Evolutionary conservation across 2,329 filamentous ascomycete species (phyloP).

Genomic region (Alternaria dauci): DNA sequence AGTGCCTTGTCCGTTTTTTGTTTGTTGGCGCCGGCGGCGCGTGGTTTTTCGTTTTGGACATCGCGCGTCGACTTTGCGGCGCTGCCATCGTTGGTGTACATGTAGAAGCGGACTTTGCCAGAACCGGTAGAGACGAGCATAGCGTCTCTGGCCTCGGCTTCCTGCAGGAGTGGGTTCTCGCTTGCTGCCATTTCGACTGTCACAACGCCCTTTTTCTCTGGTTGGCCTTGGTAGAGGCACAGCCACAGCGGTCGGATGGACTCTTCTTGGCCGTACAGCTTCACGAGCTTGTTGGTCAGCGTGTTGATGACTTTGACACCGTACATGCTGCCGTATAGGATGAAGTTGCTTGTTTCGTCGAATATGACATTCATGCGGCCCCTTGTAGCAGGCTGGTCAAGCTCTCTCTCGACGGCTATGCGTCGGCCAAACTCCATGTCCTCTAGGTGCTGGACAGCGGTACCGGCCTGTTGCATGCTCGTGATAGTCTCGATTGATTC

Average conservation of each 20-base stretch:
- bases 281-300: slow-evolving; percentile 89
- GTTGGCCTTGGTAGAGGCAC: slow-evolving; percentile 90
- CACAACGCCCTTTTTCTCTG: slow-evolving; percentile 89
- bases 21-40: slow-evolving; percentile 62
- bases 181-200: slow-evolving; percentile 98
- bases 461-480: slow-evolving; percentile 96
- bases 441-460: slow-evolving; percentile 80
- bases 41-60: slow-evolving; percentile 93
- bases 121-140: slow-evolving; percentile 85
- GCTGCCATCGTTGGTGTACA: slow-evolving; percentile 92
- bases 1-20: slow-evolving; percentile 64
- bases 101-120: slow-evolving; percentile 92
- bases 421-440: slow-evolving; percentile 91
- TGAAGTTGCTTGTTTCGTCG: slow-evolving; percentile 94
- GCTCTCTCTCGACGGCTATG: slow-evolving; percentile 83
- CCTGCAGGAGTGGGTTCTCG: slow-evolving; percentile 88
- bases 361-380: slow-evolving; percentile 87
- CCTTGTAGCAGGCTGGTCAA: slow-evolving; percentile 74
- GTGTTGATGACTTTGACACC: slow-evolving; percentile 97
- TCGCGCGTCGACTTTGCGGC: slow-evolving; percentile 69
- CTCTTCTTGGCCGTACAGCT: slow-evolving; percentile 90
- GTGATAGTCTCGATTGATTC: slow-evolving; percentile 89
- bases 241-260: slow-evolving; percentile 84
- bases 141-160: slow-evolving; percentile 89
- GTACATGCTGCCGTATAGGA: slow-evolving; percentile 90